Evolutionary conservation across 2,329 filamentous ascomycete species (phyloP).

Genomic region (Ophiostoma sp.): DNA sequence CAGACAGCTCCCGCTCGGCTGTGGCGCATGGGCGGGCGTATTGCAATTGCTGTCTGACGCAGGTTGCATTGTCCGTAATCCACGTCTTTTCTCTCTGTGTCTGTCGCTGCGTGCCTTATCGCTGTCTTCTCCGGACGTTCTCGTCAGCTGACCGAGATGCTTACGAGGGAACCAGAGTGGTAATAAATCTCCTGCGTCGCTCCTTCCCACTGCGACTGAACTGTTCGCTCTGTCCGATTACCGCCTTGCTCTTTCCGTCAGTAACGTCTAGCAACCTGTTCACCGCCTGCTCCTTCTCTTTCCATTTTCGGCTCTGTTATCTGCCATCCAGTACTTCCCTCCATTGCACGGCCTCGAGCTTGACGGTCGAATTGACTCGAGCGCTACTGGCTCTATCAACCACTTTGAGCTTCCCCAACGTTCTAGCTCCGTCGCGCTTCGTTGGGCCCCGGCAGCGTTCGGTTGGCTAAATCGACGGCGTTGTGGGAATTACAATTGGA

Average conservation of each 20-base stretch:
- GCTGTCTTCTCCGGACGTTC: neutral
- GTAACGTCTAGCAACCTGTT: neutral
- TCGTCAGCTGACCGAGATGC: neutral
- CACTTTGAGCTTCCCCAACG: conserved; percentile 25
- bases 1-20: neutral
- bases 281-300: neutral
- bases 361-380: too few species aligned
- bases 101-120: neutral
- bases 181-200: neutral
- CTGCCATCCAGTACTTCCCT: neutral
- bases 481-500: conserved; percentile 15
- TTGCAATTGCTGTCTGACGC: neutral
- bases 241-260: neutral
- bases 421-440: conserved; percentile 23
- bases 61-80: conserved; percentile 9
- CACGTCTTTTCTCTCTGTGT: neutral
- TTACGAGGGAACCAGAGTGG: neutral
- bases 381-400: neutral
- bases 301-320: neutral
- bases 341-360: neutral
- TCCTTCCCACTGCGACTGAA: neutral
- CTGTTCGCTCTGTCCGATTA: neutral
- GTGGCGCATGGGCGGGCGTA: neutral
- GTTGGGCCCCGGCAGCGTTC: conserved; percentile 22
- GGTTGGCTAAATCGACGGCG: conserved; percentile 23